phyloP scores from a whole-genome alignment of 352 stramenopile species.

The Pythium insidiosum region DNA sequence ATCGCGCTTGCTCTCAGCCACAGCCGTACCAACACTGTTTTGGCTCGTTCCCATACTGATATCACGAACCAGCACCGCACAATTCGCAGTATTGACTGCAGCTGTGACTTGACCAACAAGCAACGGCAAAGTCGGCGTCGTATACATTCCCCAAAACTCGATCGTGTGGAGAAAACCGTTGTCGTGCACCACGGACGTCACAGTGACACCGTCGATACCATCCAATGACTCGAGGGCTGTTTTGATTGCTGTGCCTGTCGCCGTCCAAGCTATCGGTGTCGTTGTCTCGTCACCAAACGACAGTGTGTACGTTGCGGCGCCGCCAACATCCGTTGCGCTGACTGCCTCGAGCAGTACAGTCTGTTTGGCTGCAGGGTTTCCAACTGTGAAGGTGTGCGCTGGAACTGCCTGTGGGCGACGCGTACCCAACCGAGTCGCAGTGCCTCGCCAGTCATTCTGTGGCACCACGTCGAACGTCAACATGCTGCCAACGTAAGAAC shows the following conservation, averaged over 20 bases:
- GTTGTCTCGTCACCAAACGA: slow-evolving; percentile 42
- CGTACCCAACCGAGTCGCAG: slow-evolving; percentile 36
- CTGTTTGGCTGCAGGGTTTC: slow-evolving; percentile 43
- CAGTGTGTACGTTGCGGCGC: slow-evolving; percentile 32
- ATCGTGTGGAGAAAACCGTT: slow-evolving; percentile 77
- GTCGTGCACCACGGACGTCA: slow-evolving; percentile 25
- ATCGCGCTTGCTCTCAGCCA: slow-evolving; percentile 39
- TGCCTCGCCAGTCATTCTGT: slow-evolving; percentile 50
- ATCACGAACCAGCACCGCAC: slow-evolving; percentile 30
- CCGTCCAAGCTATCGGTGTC: slow-evolving; percentile 28
- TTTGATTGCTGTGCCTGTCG: slow-evolving; percentile 26
- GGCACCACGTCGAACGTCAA: slow-evolving; percentile 51
- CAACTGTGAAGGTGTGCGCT: slow-evolving; percentile 33
- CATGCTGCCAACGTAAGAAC: slow-evolving; percentile 47
- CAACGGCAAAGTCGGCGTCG: slow-evolving; percentile 38
- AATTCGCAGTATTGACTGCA: slow-evolving; percentile 16
- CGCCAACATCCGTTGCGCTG: slow-evolving; percentile 13
- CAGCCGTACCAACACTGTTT: too few species aligned
- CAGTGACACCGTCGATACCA: slow-evolving; percentile 41
- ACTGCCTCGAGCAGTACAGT: slow-evolving; percentile 45
- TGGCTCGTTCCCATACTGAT: too few species aligned
- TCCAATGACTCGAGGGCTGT: slow-evolving; percentile 29
- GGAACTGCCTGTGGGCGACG: slow-evolving; percentile 24
- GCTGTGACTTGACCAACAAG: slow-evolving; percentile 19
- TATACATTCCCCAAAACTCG: slow-evolving; percentile 81